A percentile compares a stretch with the other conserved stretches of the same genome.
phyloP scores from a whole-genome alignment of 345 rosid species.

The Eucalyptus camaldulensis region DNA sequence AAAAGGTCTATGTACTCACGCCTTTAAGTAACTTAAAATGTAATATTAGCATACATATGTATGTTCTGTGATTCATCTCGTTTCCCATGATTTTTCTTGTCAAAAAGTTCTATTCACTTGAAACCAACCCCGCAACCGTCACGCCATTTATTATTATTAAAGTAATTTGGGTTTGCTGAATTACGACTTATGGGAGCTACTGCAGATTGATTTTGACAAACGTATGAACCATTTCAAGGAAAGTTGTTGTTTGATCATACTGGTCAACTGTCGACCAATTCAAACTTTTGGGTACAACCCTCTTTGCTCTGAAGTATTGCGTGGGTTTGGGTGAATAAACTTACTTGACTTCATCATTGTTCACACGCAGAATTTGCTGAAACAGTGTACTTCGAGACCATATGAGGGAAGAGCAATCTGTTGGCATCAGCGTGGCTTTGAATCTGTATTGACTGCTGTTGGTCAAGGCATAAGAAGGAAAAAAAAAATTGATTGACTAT shows the following conservation, averaged over 20 bases:
- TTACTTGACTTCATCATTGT: neutral
- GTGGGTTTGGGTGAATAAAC: neutral
- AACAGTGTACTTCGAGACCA: neutral
- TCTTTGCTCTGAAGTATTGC: neutral
- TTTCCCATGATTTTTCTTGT: neutral
- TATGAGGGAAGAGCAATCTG: neutral
- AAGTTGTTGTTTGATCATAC: neutral
- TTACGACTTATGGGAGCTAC: neutral
- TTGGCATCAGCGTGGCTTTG: neutral
- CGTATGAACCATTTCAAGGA: neutral
- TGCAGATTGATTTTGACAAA: neutral
- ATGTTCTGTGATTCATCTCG: neutral
- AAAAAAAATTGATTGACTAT: neutral
- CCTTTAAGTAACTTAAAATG: neutral
- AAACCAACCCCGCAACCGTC: accelerated
- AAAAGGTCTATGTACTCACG: neutral
- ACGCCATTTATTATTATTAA: neutral
- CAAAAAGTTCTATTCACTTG: neutral
- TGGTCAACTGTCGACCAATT: neutral
- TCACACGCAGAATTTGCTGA: neutral
- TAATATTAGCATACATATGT: neutral
- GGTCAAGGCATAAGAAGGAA: neutral
- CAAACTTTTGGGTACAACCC: neutral
- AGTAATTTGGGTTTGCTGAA: neutral
- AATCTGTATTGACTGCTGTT: neutral